A percentile compares a stretch with the other conserved stretches of the same genome.
phyloP scores from a whole-genome alignment of 2,329 filamentous ascomycete genomes.

The Phoma sp. region DNA sequence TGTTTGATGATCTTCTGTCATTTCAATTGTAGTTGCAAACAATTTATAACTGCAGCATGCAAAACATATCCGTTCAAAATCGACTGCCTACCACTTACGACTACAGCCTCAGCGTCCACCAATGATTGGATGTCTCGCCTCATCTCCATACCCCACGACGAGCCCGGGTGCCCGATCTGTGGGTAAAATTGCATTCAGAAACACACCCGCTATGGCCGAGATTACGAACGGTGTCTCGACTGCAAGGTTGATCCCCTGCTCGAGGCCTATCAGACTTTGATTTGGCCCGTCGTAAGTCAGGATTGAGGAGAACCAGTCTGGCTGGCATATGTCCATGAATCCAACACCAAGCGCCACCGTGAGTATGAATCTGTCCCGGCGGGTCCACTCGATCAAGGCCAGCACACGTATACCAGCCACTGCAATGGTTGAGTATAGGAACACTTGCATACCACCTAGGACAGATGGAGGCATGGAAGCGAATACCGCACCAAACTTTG shows the following conservation, averaged over 20 bases:
- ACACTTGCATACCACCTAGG: slow-evolving; percentile 56
- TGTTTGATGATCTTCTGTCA: slow-evolving; percentile 20
- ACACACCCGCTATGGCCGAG: slow-evolving; percentile 46
- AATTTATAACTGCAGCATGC: neutral
- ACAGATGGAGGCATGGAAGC: slow-evolving; percentile 48
- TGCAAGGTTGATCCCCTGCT: slow-evolving; percentile 52
- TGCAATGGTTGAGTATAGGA: slow-evolving; percentile 38
- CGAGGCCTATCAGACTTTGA: slow-evolving; percentile 49
- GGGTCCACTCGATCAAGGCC: slow-evolving; percentile 36
- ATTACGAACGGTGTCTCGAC: slow-evolving; percentile 55
- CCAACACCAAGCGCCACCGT: slow-evolving; percentile 35
- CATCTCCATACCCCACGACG: neutral
- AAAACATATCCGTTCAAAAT: neutral
- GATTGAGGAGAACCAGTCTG: slow-evolving; percentile 50
- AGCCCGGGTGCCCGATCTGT: slow-evolving; percentile 30
- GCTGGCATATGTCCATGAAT: slow-evolving; percentile 51
- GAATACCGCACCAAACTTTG: slow-evolving; percentile 40
- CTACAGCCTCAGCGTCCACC: neutral
- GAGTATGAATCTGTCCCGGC: slow-evolving; percentile 39
- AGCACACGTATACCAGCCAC: slow-evolving; percentile 39
- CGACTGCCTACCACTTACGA: neutral
- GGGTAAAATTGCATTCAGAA: slow-evolving; percentile 54
- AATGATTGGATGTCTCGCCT: neutral
- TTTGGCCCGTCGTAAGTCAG: slow-evolving; percentile 49
- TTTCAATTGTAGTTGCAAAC: slow-evolving; percentile 7